Conservation (phyloP, 2,329 filamentous ascomycete species). For the Pseudogymnoascus sp. region DNA sequence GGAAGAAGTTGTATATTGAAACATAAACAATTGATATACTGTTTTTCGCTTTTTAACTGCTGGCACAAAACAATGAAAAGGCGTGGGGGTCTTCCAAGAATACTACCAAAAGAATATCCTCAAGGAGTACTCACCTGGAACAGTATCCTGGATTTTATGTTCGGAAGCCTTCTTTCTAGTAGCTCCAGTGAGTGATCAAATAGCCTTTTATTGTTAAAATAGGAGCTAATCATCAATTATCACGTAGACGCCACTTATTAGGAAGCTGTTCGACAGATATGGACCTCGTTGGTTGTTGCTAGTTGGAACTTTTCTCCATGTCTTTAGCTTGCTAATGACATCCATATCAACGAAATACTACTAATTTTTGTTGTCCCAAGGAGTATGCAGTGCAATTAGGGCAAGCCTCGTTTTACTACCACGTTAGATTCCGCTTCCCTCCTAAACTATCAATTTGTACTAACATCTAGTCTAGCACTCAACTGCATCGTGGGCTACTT, state of each 20-base stretch:
- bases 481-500: slow-evolving; percentile 24
- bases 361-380: slow-evolving; percentile 33
- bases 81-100: slow-evolving; percentile 44
- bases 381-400: slow-evolving; percentile 32
- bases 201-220: not conserved
- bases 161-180: slow-evolving; percentile 41
- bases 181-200: slow-evolving; percentile 35
- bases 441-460: not conserved
- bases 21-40: slow-evolving; percentile 2
- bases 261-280: slow-evolving; percentile 52
- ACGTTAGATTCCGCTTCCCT: not conserved
- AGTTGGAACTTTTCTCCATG: slow-evolving; percentile 20
- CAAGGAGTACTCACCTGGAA: slow-evolving; percentile 37
- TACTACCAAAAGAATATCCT: slow-evolving; percentile 45
- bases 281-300: slow-evolving; percentile 48
- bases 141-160: slow-evolving; percentile 50
- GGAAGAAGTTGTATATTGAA: not conserved
- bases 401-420: slow-evolving; percentile 30
- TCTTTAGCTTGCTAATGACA: slow-evolving; percentile 30
- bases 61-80: slow-evolving; percentile 20
- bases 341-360: slow-evolving; percentile 29
- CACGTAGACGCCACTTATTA: slow-evolving; percentile 34
- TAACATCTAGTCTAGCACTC: slow-evolving; percentile 28
- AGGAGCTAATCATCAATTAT: not conserved
- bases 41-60: no score